Percentiles rank a stretch among this genome's conserved stretches.
These are phyloP conservation scores for Yamadazyma pseudoaaseri DNA, from an alignment of 1,139 yeast genomes.

Conservation along the genomic window DNA sequence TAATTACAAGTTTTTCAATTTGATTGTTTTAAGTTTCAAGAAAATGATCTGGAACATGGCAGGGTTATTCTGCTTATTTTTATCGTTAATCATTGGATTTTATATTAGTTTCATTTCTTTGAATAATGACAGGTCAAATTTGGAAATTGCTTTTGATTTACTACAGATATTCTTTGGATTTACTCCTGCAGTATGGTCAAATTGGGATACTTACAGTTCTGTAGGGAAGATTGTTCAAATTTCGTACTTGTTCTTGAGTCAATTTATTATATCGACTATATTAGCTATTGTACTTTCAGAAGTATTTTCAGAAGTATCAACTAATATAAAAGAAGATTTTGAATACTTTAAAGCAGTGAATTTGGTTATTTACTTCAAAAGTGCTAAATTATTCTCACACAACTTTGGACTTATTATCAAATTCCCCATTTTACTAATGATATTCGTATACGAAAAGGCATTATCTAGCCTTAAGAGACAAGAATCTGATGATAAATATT, in stretches of 20 bases:
- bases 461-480: slow-evolving; percentile 15
- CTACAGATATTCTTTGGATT: slow-evolving; percentile 59
- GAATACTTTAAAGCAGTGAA: slow-evolving; percentile 42
- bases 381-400: slow-evolving; percentile 17
- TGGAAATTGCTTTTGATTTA: slow-evolving; percentile 54
- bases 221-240: slow-evolving; percentile 51
- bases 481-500: slow-evolving; percentile 24
- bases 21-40: slow-evolving; percentile 51
- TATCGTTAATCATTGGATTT: slow-evolving; percentile 56
- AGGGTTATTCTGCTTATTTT: slow-evolving; percentile 51
- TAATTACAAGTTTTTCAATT: slow-evolving; percentile 52
- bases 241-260: slow-evolving; percentile 55
- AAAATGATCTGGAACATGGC: slow-evolving; percentile 56
- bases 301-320: slow-evolving; percentile 39
- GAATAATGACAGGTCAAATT: slow-evolving; percentile 44
- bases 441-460: slow-evolving; percentile 32
- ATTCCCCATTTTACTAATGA: slow-evolving; percentile 33
- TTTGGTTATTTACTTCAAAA: slow-evolving; percentile 32
- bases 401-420: slow-evolving; percentile 21
- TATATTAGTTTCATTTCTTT: slow-evolving; percentile 57
- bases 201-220: slow-evolving; percentile 52
- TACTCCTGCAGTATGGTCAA: slow-evolving; percentile 65
- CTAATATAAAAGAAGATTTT: slow-evolving; percentile 41
- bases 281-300: slow-evolving; percentile 56
- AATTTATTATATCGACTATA: slow-evolving; percentile 57